Evolutionary conservation across 2,329 filamentous ascomycete genomes (phyloP).

Genomic region (Whalleya microplaca): DNA sequence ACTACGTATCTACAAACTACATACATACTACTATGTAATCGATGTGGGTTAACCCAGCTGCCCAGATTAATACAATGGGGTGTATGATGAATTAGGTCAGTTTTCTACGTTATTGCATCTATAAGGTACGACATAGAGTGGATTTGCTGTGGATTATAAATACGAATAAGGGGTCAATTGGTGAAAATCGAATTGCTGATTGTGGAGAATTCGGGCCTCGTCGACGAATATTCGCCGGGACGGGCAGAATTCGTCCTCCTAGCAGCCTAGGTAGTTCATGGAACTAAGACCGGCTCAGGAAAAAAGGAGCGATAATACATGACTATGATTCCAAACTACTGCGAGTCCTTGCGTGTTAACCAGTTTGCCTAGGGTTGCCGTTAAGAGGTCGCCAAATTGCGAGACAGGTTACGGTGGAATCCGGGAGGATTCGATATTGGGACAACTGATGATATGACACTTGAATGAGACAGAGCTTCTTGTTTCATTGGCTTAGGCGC

Average conservation of each 20-base stretch:
- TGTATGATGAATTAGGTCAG: no score
- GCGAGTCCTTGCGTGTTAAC: background rate
- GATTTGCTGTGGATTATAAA: background rate
- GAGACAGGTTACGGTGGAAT: background rate
- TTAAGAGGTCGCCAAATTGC: background rate
- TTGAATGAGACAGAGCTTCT: background rate
- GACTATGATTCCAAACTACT: no score
- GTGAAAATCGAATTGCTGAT: slow-evolving; percentile 3
- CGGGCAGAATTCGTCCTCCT: slow-evolving; percentile 15
- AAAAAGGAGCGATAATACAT: background rate
- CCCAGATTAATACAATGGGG: no score
- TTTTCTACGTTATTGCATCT: background rate
- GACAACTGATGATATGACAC: background rate
- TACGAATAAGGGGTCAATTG: slow-evolving; percentile 1
- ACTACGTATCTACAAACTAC: no score
- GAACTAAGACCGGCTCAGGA: slow-evolving; percentile 5
- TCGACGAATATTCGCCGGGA: slow-evolving; percentile 29
- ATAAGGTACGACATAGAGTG: background rate
- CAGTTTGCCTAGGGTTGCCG: background rate
- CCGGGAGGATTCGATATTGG: background rate
- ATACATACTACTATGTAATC: no score
- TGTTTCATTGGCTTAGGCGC: background rate
- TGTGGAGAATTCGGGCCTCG: slow-evolving; percentile 18
- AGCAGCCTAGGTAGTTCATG: slow-evolving; percentile 16
- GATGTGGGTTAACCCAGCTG: background rate